Evolutionary conservation across 805 yeast species (phyloP).

Genomic region (Tetrapisispora namnaoensis): DNA sequence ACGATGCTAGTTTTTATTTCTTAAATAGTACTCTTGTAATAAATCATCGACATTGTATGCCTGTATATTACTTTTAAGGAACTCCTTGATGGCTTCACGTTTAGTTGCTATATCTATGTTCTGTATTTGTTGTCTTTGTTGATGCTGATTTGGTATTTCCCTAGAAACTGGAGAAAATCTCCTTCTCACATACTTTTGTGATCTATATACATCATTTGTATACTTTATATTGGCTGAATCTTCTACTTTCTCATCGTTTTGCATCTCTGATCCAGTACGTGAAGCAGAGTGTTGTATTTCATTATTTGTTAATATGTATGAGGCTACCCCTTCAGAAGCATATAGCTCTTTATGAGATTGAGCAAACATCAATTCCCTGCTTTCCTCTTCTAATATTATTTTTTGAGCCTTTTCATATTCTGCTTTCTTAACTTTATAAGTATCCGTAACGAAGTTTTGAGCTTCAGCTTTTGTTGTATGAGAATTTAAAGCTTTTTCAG

Average conservation of each 20-base stretch:
- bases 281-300: neutral
- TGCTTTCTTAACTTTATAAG: neutral
- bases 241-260: neutral
- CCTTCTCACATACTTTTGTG: neutral
- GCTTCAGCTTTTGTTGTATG: neutral
- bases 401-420: neutral
- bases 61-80: neutral
- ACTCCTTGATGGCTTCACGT: neutral
- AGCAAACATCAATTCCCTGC: neutral
- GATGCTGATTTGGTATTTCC: neutral
- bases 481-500: neutral
- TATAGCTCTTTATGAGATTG: neutral
- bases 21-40: neutral
- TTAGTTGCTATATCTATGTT: neutral
- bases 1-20: neutral
- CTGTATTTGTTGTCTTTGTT: neutral
- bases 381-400: neutral
- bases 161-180: neutral
- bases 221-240: neutral
- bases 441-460: neutral
- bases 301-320: neutral
- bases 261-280: neutral
- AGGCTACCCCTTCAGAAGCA: neutral
- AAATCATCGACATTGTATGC: neutral
- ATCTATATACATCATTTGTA: neutral